Evolutionary conservation across 805 yeast genomes (phyloP).

Genomic region (Candida lessepsii): DNA sequence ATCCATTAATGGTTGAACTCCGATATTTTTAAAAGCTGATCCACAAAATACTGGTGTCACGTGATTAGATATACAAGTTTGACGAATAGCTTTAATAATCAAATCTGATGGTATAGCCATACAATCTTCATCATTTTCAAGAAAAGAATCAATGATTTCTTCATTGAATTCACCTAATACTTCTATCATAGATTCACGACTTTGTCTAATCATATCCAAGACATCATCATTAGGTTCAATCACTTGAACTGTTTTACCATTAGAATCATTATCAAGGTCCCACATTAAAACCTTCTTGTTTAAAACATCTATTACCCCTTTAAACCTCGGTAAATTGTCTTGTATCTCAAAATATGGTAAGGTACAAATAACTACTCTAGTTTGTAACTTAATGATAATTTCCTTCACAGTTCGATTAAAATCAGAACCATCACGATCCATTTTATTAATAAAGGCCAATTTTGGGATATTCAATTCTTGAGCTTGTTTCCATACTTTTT

Average conservation of each 20-base stretch:
- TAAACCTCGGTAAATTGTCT: constrained; percentile 41
- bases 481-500: constrained; percentile 94
- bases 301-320: constrained; percentile 75
- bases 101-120: constrained; percentile 55
- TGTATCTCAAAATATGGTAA: constrained; percentile 63
- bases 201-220: constrained; percentile 48
- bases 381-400: constrained; percentile 69
- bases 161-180: constrained; percentile 84
- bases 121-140: constrained; percentile 70
- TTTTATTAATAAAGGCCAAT: constrained; percentile 82
- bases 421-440: constrained; percentile 97
- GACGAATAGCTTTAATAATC: constrained; percentile 60
- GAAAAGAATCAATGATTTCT: constrained; percentile 66
- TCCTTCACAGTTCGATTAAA: constrained; percentile 87
- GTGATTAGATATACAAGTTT: constrained; percentile 55
- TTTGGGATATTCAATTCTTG: constrained; percentile 64
- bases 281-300: constrained; percentile 59
- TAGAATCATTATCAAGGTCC: constrained; percentile 37
- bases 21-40: constrained; percentile 86
- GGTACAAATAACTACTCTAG: constrained; percentile 72
- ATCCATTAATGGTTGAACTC: constrained; percentile 92
- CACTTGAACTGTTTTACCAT: constrained; percentile 54
- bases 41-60: constrained; percentile 89
- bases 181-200: constrained; percentile 79
- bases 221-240: constrained; percentile 40